Percentiles rank a stretch among this genome's conserved stretches.
These are phyloP conservation scores for Penicillium digitatum DNA, from an alignment of 2,329 filamentous ascomycete genomes.

Conservation along the genomic window DNA sequence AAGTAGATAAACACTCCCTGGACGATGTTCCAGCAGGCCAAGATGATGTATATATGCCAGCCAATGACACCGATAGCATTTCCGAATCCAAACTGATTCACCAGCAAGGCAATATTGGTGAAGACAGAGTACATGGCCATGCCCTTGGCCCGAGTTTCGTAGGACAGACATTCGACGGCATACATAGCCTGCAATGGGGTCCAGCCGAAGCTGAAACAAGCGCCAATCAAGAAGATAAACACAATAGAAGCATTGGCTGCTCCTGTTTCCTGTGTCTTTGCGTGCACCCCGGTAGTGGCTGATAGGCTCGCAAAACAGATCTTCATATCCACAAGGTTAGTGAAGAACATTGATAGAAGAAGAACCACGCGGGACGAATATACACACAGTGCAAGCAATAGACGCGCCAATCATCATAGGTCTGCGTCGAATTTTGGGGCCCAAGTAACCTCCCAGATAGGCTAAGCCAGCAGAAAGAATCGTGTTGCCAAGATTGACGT, in stretches of 20 bases:
- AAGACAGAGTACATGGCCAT: slow-evolving; percentile 50
- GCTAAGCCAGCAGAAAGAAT: slow-evolving; percentile 49
- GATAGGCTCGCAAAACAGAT: slow-evolving; percentile 1
- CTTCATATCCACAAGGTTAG: not conserved
- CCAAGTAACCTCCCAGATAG: slow-evolving; percentile 51
- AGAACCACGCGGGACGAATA: not conserved
- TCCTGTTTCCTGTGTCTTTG: slow-evolving; percentile 32
- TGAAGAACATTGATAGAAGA: not conserved
- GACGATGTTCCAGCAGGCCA: slow-evolving; percentile 34
- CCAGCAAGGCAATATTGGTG: slow-evolving; percentile 44
- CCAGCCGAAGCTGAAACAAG: slow-evolving; percentile 46
- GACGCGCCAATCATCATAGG: slow-evolving; percentile 42
- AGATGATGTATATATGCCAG: slow-evolving; percentile 54
- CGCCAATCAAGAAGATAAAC: slow-evolving; percentile 54
- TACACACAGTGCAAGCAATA: slow-evolving; percentile 1
- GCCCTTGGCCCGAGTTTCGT: slow-evolving; percentile 55
- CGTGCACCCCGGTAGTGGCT: slow-evolving; percentile 5
- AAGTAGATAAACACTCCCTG: slow-evolving; percentile 32
- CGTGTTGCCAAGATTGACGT: slow-evolving; percentile 54
- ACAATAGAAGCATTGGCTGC: slow-evolving; percentile 42
- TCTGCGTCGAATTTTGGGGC: slow-evolving; percentile 57
- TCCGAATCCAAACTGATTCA: slow-evolving; percentile 48
- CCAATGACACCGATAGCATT: slow-evolving; percentile 50
- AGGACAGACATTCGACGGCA: slow-evolving; percentile 52
- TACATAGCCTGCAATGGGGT: slow-evolving; percentile 49